phyloP scores from a whole-genome alignment of 1,284 basidiomycete genomes.

The Marasmius tenuissimus region DNA sequence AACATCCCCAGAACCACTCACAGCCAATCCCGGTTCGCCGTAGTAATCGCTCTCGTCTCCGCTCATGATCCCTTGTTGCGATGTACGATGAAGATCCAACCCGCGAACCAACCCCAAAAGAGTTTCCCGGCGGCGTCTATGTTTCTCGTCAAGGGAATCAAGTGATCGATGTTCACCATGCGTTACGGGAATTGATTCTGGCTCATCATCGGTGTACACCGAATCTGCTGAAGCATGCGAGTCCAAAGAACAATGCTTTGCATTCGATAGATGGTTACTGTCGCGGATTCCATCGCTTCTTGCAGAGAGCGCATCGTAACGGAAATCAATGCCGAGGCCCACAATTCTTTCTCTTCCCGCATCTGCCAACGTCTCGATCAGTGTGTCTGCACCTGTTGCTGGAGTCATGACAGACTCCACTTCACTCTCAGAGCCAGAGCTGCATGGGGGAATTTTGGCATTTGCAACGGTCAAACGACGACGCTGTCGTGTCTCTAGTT shows the following conservation, averaged over 20 bases:
- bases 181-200: neutral
- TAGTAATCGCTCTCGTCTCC: conserved; percentile 28
- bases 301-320: neutral
- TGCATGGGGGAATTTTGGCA: conserved; percentile 42
- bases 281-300: neutral
- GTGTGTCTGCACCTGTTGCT: neutral
- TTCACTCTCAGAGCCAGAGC: conserved; percentile 42
- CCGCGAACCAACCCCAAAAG: conserved; percentile 44
- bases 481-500: conserved; percentile 32
- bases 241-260: conserved; percentile 3
- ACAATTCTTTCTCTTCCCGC: conserved; percentile 2
- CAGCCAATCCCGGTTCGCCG: conserved; percentile 35
- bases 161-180: conserved; percentile 6
- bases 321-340: conserved; percentile 9
- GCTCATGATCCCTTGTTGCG: neutral
- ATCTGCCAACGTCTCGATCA: neutral
- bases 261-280: neutral
- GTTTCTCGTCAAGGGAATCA: conserved; percentile 15
- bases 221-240: conserved; percentile 12
- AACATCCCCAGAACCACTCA: conserved; percentile 34
- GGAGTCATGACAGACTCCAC: conserved; percentile 9
- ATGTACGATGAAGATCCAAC: conserved; percentile 29
- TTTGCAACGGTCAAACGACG: conserved; percentile 55
- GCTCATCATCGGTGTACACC: conserved; percentile 19
- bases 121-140: conserved; percentile 36